Evolutionary conservation across 805 yeast genomes (phyloP), one percentile per base, ranked within the genome.

Genomic region (Ogataea allantospora): DNA sequence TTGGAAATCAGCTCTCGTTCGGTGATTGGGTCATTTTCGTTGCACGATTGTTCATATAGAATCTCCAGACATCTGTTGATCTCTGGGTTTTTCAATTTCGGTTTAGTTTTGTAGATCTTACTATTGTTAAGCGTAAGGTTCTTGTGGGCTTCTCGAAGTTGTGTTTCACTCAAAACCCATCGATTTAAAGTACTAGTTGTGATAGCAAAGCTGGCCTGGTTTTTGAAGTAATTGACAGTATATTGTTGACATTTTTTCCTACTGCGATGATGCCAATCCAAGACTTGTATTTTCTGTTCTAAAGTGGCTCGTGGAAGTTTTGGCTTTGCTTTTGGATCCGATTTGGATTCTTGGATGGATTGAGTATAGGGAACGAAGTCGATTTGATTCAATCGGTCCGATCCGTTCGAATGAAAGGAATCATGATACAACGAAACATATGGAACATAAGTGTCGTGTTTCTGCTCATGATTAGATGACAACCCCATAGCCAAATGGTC

Each of bases 131-230:
- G 38, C 21, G 57, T 52, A 8, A 58, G 32, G 28, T 44, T 52
- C 38, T 53, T 50, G 28, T 51, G 55, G 15, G 58, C 55, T 21
- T 53, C 44, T 6, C 70, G 41, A 6, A 68, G 46, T 27, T 55
- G 47, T 2, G 43, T 36, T 35, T 66, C 69, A 13, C 54, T 57
- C 25, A 60, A 47, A 2, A 64, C 51, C 73, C 73, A 68, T 41
- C 72, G 53, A 46, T 63, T 63, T 38, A 66, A 49, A 7, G 66
- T 62, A 2, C 70, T 62, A 42, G 59, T 63, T 0, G 72, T 61
- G 3, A 68, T 57, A 5, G 64, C 46, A 39, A 68, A 67, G 23
- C 52, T 51, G 3, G 53, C 54, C 29, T 55, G 19, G 3, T 40
- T 37, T 16, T 51, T 46, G 47, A 68, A 68, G 44, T 60, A 58